Percentiles rank a stretch among this genome's conserved stretches.
These are phyloP conservation scores for Dittrichia graveolens DNA, from an alignment of 129 eudicot species.

Conservation along the genomic window DNA sequence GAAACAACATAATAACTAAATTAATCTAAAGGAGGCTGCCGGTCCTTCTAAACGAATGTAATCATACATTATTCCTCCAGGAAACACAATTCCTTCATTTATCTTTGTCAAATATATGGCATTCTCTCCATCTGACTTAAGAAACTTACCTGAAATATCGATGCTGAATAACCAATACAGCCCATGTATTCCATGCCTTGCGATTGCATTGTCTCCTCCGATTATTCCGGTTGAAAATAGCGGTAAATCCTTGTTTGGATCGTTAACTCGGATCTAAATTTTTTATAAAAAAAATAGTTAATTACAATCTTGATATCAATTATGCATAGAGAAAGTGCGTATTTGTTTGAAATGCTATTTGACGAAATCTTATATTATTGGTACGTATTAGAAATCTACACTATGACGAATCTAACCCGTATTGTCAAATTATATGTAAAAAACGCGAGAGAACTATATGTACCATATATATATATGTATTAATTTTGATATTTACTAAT, in stretches of 20 bases:
- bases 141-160: constrained; percentile 32
- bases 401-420: too few relatives aligned
- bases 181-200: constrained; percentile 78
- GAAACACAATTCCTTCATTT: constrained; percentile 35
- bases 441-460: too few relatives aligned
- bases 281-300: neutral
- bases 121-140: constrained; percentile 31
- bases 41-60: constrained; percentile 67
- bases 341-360: neutral
- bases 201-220: constrained; percentile 74
- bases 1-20: neutral
- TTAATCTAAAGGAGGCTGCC: constrained; percentile 11
- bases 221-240: constrained; percentile 55
- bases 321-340: neutral
- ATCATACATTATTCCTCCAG: constrained; percentile 61
- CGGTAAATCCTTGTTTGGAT: constrained; percentile 38
- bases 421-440: too few relatives aligned
- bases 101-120: constrained; percentile 50
- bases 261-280: constrained; percentile 63
- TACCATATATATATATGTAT: too few relatives aligned
- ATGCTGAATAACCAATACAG: constrained; percentile 52
- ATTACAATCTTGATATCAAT: neutral
- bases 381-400: too few relatives aligned
- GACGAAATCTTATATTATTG: too few relatives aligned
- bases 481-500: too few relatives aligned